Conservation (phyloP, 2,329 filamentous ascomycete genomes). For the Beauveria medogensis region DNA sequence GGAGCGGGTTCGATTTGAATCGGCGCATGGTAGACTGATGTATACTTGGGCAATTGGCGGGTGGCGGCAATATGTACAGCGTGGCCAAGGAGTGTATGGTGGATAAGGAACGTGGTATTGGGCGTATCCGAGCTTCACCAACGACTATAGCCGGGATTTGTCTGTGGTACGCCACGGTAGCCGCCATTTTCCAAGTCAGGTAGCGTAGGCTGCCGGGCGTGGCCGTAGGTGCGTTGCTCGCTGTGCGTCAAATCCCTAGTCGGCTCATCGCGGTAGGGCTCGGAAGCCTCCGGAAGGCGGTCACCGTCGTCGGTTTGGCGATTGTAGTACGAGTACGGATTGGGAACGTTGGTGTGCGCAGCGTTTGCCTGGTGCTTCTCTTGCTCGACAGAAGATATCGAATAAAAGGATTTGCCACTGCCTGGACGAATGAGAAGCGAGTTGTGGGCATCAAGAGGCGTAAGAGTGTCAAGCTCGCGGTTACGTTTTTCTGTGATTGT, state of each 20-base stretch:
- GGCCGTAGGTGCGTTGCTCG: background rate
- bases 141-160: background rate
- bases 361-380: conserved; percentile 24
- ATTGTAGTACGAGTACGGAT: conserved; percentile 20
- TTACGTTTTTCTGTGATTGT: conserved; percentile 60
- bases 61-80: background rate
- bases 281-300: background rate
- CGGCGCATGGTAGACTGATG: background rate
- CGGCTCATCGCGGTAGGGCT: conserved; percentile 1
- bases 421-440: conserved; percentile 59
- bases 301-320: background rate
- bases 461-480: conserved; percentile 70
- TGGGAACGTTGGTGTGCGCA: conserved; percentile 24
- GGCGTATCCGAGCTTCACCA: background rate
- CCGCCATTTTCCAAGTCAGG: background rate
- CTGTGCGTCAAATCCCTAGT: background rate
- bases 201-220: background rate
- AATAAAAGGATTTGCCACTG: conserved; percentile 33
- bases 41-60: background rate
- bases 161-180: background rate
- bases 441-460: conserved; percentile 79
- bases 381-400: conserved; percentile 31
- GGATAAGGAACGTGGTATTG: background rate
- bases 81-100: background rate
- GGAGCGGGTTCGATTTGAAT: background rate